phyloP scores from a whole-genome alignment of 257 asterid genomes.

The Nicotiana otophora region DNA sequence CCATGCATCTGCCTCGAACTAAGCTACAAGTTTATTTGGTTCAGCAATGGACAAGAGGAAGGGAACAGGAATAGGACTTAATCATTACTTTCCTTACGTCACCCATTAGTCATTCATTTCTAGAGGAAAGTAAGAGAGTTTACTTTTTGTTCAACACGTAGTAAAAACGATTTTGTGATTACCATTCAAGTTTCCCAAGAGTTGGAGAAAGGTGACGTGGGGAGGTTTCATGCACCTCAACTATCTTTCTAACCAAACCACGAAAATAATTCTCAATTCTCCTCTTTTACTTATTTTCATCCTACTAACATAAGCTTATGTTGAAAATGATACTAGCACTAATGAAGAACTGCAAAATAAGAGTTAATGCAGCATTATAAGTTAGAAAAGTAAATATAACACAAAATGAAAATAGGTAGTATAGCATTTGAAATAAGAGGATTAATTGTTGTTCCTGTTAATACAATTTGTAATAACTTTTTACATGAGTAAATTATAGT shows the following conservation, averaged over 20 bases:
- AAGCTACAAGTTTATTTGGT: neutral
- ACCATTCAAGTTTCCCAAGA: neutral
- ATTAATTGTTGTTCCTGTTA: neutral
- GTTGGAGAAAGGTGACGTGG: neutral
- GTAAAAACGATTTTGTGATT: neutral
- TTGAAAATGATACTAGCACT: neutral
- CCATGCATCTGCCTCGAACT: neutral
- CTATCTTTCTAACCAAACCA: neutral
- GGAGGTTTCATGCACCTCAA: neutral
- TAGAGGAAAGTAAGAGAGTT: conserved; percentile 1
- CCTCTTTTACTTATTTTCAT: neutral
- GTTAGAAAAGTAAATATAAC: neutral
- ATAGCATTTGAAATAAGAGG: neutral
- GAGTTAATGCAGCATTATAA: neutral
- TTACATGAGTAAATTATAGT: no score
- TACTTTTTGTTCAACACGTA: neutral
- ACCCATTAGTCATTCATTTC: conserved; percentile 1
- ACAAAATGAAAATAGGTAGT: neutral
- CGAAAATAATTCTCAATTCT: neutral
- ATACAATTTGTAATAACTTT: neutral
- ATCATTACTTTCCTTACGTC: neutral
- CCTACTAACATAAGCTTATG: neutral
- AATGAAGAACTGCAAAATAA: neutral
- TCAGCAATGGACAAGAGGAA: neutral
- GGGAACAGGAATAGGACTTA: neutral